Evolutionary conservation across 2,329 filamentous ascomycete species (phyloP), one percentile per base, ranked within the genome.

Genomic region (Hortaea sp.): DNA sequence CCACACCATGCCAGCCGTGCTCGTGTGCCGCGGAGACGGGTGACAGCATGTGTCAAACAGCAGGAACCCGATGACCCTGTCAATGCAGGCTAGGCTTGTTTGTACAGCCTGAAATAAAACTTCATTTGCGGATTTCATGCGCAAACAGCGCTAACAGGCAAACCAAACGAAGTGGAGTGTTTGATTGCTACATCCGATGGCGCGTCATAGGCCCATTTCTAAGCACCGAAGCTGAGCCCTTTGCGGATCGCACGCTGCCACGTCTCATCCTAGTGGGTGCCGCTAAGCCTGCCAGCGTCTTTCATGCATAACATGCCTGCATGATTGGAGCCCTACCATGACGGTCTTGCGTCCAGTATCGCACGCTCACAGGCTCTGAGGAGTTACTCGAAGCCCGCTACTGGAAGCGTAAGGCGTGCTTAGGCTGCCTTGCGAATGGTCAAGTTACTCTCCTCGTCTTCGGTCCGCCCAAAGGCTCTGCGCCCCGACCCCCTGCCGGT

Each of bases 61-160:
- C 49, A 56, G 54, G 54, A 55, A 55, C 53, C 54, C 54, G 54
- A 44, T 20, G 5, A 40, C 27, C 29, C 38, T 34, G 28, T 42
- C 28, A 42, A 10, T 12, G 6, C 12, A 12, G 28, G 29, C 29
- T 42, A 32, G 34, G 27, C 13, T 41, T 20, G 37, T 31, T 41
- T 42, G 39, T 42, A 20, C 43, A 9, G 39, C 39, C 6, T 30
- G 5, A 38, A 13, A 29, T 20, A n/a, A 39, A 39, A 12, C 6
- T 42, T 7, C n/a, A 28, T 38, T 30, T 11, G 7, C 13, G 11
- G 7, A 34, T 13, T 35, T 37, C 44, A 34, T 38, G 44, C 46
- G 12, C 37, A 40, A 44, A 39, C 29, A 38, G 11, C 35, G 42
- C 29, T 35, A 40, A 40, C 45, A 38, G 32, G 42, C 35, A 40